A percentile compares a stretch with the other conserved stretches of the same genome.
Evolutionary conservation across 495 filamentous ascomycete species (phyloP).

Genomic region (Aspergillus incahuasiensis): DNA sequence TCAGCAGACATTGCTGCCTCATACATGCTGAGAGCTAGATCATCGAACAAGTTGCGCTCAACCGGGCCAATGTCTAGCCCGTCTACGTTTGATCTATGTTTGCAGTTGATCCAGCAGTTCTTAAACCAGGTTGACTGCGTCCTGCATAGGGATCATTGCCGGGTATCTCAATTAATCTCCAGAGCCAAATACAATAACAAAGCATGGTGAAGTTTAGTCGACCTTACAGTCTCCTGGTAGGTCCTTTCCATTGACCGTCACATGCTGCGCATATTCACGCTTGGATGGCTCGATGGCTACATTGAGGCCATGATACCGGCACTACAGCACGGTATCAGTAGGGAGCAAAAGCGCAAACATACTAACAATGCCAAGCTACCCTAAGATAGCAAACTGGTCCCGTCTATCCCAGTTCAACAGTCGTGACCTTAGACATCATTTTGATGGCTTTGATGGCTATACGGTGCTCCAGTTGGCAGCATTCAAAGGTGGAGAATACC

Average conservation of each 20-base stretch:
- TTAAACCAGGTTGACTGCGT: slow-evolving; percentile 1
- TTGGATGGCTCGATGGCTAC: slow-evolving; percentile 30
- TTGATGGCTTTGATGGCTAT: too few relatives aligned
- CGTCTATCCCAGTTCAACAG: too few relatives aligned
- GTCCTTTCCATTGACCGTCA: slow-evolving; percentile 29
- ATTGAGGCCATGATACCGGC: slow-evolving; percentile 33
- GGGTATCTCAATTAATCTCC: too few relatives aligned
- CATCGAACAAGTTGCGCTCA: too few relatives aligned
- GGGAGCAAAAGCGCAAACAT: too few relatives aligned
- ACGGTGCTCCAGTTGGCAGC: too few relatives aligned
- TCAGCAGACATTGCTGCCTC: too few relatives aligned
- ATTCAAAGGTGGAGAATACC: too few relatives aligned
- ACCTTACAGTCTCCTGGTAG: slow-evolving; percentile 26
- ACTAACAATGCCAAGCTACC: neutral
- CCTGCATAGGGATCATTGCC: slow-evolving; percentile 25
- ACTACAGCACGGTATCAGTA: slow-evolving; percentile 2
- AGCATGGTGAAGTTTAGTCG: slow-evolving; percentile 35
- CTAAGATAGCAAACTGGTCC: slow-evolving; percentile 16
- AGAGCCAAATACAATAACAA: neutral
- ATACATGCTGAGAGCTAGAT: too few relatives aligned
- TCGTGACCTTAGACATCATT: too few relatives aligned
- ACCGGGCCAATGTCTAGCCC: too few relatives aligned
- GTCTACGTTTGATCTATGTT: neutral
- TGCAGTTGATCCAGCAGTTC: neutral
- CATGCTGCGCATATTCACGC: slow-evolving; percentile 21